Percentiles rank a stretch among this genome's conserved stretches.
phyloP scores from a whole-genome alignment of 83 land plant species.

The Thuja plicata region DNA sequence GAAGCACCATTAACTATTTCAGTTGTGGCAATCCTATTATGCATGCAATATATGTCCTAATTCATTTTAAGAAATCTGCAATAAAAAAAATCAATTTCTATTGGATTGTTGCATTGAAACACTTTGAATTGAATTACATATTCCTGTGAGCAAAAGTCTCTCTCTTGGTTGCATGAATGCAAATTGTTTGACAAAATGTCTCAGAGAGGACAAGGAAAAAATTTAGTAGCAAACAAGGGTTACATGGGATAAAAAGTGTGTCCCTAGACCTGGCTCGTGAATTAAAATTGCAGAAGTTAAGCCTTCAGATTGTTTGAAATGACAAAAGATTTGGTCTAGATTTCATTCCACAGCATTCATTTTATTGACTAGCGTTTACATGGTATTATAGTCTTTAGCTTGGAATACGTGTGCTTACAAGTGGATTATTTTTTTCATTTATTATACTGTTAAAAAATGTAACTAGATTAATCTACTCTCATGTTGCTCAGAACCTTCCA shows the following conservation, averaged over 20 bases:
- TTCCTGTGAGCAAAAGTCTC: too few species aligned
- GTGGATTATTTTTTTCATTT: background rate
- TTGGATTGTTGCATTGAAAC: too few species aligned
- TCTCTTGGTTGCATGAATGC: too few species aligned
- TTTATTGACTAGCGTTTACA: background rate
- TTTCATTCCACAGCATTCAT: background rate
- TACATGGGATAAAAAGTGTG: background rate
- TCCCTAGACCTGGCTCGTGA: background rate
- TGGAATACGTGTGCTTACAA: background rate
- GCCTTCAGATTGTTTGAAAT: background rate
- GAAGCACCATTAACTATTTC: too few species aligned
- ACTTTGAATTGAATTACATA: too few species aligned
- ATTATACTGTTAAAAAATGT: background rate
- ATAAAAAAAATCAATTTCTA: too few species aligned
- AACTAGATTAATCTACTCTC: background rate
- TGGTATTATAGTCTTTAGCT: background rate
- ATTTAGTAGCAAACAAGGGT: too few species aligned
- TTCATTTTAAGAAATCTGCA: too few species aligned
- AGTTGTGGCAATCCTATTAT: too few species aligned
- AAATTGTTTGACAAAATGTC: too few species aligned
- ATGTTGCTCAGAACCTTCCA: slow-evolving; percentile 73
- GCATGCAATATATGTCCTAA: too few species aligned
- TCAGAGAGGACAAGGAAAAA: too few species aligned
- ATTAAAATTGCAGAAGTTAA: background rate
- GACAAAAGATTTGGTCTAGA: background rate